A percentile compares a stretch with the other conserved stretches of the same genome.
Conservation (phyloP, 352 stramenopile species). For the Lagenidium sp. region DNA sequence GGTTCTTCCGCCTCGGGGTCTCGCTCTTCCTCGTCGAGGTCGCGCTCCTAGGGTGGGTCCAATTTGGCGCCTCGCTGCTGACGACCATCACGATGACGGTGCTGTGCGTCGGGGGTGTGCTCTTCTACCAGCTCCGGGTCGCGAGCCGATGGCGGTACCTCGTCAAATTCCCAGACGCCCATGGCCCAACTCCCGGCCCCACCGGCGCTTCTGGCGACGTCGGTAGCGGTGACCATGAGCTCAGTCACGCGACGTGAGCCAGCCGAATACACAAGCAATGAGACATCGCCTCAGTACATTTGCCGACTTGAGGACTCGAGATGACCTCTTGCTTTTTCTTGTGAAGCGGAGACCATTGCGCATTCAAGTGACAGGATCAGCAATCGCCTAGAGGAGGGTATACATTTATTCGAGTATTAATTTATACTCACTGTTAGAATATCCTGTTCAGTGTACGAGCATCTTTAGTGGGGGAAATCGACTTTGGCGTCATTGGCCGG, state of each 20-base stretch:
- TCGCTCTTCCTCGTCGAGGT: conserved; percentile 60
- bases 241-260: neutral
- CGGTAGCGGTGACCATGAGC: neutral
- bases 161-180: conserved; percentile 37
- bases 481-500: too few species aligned
- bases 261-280: conserved; percentile 2
- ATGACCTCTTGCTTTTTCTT: conserved; percentile 14
- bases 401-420: too few species aligned
- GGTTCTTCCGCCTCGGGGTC: conserved; percentile 45
- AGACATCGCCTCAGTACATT: neutral
- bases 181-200: too few species aligned
- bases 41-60: conserved; percentile 45
- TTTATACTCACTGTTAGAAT: too few species aligned
- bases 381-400: too few species aligned
- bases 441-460: too few species aligned
- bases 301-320: too few species aligned
- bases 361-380: too few species aligned
- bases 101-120: conserved; percentile 30
- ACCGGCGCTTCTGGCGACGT: too few species aligned
- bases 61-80: conserved; percentile 34
- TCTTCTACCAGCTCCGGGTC: conserved; percentile 63
- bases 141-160: conserved; percentile 67
- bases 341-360: conserved; percentile 12
- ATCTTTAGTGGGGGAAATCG: too few species aligned
- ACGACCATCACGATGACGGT: conserved; percentile 36